Conservation (phyloP, 495 filamentous ascomycete genomes). For the Pseudotulostoma volvatum region DNA sequence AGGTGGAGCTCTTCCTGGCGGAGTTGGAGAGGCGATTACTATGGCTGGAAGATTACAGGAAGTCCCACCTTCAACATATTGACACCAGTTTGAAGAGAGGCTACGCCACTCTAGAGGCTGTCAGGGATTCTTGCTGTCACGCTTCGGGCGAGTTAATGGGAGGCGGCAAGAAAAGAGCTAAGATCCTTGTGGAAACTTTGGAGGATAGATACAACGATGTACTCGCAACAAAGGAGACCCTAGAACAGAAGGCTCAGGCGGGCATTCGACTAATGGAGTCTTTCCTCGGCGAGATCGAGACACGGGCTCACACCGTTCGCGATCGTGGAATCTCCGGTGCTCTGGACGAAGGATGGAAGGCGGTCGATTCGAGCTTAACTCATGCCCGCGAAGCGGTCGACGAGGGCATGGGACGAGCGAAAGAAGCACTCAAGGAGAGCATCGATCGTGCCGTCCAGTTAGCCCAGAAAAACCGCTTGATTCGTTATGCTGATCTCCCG, state of each 20-base stretch:
- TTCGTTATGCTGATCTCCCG: conserved; percentile 79
- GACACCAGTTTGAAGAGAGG: conserved; percentile 70
- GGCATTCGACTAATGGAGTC: conserved; percentile 74
- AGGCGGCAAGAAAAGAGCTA: conserved; percentile 65
- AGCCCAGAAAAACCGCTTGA: conserved; percentile 66
- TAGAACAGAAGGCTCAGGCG: conserved; percentile 80
- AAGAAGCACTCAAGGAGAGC: conserved; percentile 58
- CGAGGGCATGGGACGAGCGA: conserved; percentile 68
- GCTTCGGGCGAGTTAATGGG: conserved; percentile 87
- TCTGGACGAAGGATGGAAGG: conserved; percentile 53
- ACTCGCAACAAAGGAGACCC: conserved; percentile 66
- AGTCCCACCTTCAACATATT: conserved; percentile 60
- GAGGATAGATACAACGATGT: conserved; percentile 80
- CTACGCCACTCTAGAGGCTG: conserved; percentile 70
- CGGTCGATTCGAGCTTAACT: conserved; percentile 57
- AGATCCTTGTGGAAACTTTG: conserved; percentile 85
- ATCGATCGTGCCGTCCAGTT: conserved; percentile 64
- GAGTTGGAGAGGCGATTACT: conserved; percentile 76
- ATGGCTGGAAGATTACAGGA: conserved; percentile 77
- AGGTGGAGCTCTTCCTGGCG: conserved; percentile 81
- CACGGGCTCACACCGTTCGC: conserved; percentile 57
- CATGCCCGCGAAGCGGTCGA: conserved; percentile 67
- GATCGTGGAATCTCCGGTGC: conserved; percentile 40
- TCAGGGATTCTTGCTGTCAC: conserved; percentile 71
- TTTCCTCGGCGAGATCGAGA: conserved; percentile 70